phyloP scores from a whole-genome alignment of 2,329 filamentous ascomycete species.

The Fusarium humuli region DNA sequence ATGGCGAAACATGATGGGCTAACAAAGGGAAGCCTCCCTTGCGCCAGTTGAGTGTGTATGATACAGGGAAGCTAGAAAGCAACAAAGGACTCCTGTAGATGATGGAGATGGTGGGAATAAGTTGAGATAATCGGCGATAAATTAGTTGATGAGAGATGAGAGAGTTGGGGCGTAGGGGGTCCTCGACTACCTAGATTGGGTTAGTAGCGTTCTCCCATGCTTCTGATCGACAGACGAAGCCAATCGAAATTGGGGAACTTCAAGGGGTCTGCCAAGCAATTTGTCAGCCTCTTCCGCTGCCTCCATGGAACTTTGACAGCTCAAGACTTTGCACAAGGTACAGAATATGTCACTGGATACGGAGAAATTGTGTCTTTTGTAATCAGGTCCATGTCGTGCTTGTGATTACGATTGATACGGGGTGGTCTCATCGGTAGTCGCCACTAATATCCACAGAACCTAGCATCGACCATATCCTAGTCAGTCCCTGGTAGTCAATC shows the following conservation, averaged over 20 bases:
- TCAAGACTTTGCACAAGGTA: neutral
- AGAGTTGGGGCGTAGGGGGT: conserved; percentile 15
- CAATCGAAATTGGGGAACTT: conserved; percentile 19
- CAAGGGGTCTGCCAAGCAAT: conserved; percentile 18
- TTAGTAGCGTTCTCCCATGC: conserved; percentile 25
- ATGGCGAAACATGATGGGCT: conserved; percentile 45
- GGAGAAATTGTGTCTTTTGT: neutral
- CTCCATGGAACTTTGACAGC: neutral
- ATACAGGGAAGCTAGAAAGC: neutral
- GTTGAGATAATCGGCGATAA: conserved; percentile 1
- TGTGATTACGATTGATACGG: too few species aligned
- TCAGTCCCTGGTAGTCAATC: neutral
- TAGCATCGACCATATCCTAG: neutral
- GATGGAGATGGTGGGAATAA: neutral
- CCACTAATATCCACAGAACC: neutral
- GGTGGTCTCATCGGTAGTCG: neutral
- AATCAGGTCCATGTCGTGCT: neutral
- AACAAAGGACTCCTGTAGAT: neutral
- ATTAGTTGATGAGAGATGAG: conserved; percentile 7
- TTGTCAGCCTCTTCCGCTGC: conserved; percentile 19
- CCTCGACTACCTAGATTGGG: conserved; percentile 15
- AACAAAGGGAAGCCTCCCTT: neutral
- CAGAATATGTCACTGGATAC: too few species aligned
- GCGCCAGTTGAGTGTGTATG: neutral
- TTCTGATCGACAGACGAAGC: conserved; percentile 30